phyloP scores from a whole-genome alignment of 176 grass and related monocot genomes.

The Lolium multiflorum region DNA sequence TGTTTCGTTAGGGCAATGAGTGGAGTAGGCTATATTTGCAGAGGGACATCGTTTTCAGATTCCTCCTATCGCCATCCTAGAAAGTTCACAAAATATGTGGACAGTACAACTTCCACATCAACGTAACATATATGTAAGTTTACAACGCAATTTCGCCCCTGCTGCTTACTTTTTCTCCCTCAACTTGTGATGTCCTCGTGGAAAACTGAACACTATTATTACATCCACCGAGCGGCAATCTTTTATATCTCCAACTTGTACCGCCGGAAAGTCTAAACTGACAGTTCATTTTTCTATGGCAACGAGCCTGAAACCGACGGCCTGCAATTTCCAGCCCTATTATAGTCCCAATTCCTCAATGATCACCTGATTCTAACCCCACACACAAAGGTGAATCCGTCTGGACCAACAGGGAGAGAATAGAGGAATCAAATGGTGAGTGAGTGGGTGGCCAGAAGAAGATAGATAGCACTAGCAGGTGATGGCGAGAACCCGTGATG shows the following conservation, averaged over 20 bases:
- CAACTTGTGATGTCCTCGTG: slow-evolving; percentile 40
- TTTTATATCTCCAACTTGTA: slow-evolving; percentile 49
- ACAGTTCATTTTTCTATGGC: not conserved
- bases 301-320: not conserved
- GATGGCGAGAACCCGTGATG: not conserved
- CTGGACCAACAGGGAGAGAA: slow-evolving; percentile 11
- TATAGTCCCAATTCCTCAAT: slow-evolving; percentile 35
- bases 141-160: not conserved
- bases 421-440: slow-evolving; percentile 34
- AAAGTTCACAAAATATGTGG: not conserved
- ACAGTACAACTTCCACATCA: slow-evolving; percentile 18
- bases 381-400: slow-evolving; percentile 42
- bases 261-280: slow-evolving; percentile 34
- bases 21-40: not conserved
- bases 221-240: slow-evolving; percentile 33
- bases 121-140: not conserved
- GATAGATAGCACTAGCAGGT: slow-evolving; percentile 18
- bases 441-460: slow-evolving; percentile 27
- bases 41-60: not conserved
- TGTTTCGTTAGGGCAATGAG: slow-evolving; percentile 3
- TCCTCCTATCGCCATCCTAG: slow-evolving; percentile 1
- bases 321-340: slow-evolving; percentile 23
- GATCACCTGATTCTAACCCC: slow-evolving; percentile 27
- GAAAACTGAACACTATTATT: slow-evolving; percentile 41
- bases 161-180: not conserved